These are phyloP conservation scores for Thielaviopsis populi DNA, from an alignment of 2,329 filamentous ascomycete species.

Conservation along the genomic window DNA sequence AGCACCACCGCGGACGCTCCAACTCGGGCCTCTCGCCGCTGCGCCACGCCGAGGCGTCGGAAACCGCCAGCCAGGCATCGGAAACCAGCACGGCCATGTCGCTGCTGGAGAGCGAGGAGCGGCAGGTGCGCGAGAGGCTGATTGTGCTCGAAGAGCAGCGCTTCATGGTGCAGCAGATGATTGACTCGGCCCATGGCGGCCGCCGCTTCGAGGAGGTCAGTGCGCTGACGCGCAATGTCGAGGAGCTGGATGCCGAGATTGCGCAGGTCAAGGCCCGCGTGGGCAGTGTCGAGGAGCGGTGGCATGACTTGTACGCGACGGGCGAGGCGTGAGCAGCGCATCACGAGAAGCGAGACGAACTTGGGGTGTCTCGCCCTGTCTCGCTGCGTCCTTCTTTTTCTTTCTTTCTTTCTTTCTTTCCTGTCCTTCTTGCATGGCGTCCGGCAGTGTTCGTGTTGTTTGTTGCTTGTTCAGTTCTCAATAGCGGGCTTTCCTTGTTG, in stretches of 20 bases:
- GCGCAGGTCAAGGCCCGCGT: slow-evolving; percentile 50
- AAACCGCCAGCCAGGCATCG: slow-evolving; percentile 36
- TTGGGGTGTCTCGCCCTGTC: background rate
- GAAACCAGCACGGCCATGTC: slow-evolving; percentile 32
- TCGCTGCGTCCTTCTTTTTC: background rate
- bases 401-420: background rate
- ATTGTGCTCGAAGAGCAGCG: slow-evolving; percentile 83
- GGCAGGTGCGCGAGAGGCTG: slow-evolving; percentile 60
- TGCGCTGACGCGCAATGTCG: slow-evolving; percentile 62
- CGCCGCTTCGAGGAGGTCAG: slow-evolving; percentile 76
- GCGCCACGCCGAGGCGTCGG: slow-evolving; percentile 30
- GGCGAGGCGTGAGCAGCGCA: background rate
- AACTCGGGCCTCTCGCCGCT: slow-evolving; percentile 25
- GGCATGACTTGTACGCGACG: slow-evolving; percentile 17
- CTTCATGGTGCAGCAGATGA: slow-evolving; percentile 79
- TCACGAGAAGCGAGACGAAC: background rate
- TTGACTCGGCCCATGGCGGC: slow-evolving; percentile 58
- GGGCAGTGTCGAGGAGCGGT: slow-evolving; percentile 42
- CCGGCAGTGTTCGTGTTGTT: background rate
- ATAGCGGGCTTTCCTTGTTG: background rate
- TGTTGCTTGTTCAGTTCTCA: background rate
- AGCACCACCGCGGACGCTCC: background rate
- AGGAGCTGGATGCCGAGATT: slow-evolving; percentile 71
- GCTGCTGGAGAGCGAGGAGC: slow-evolving; percentile 65
- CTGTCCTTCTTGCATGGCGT: slow-evolving; percentile 2